Evolutionary conservation across 352 stramenopile genomes (phyloP), one percentile per base, ranked within the genome.

Genomic region (Phytophthora megakarya): DNA sequence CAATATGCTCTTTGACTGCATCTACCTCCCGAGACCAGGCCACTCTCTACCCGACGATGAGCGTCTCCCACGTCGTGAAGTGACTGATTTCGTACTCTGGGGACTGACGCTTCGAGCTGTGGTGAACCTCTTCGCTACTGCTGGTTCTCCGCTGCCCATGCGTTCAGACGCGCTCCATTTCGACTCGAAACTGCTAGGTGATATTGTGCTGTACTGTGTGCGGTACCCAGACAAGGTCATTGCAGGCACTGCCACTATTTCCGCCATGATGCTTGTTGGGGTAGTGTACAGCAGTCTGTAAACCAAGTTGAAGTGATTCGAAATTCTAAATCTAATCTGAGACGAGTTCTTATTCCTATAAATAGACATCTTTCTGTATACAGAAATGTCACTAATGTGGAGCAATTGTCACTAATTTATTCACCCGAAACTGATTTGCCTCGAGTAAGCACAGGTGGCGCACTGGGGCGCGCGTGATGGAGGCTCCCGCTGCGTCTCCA

Each of bases 61-160:
- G 10, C 42, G 46, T 25, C 46, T 70, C 1, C 46, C 75, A 23
- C 58, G 52, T 52, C 83, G 86, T 44, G 59, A 77, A 18, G 61
- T 70, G 26, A 56, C 89, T 28, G 84, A 95, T 63, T 95, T 93
- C 54, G 79, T 95, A 26, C 64, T 95, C n/a, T 95, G 86, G 86
- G 86, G 86, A 0, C 67, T 95, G 45, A 95, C 86, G 26, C 75
- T 93, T 35, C 80, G 78, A 50, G 89, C 89, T 47, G 71, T 93
- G 40, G 63, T 75, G 22, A 67, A 86, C 16, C 43, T 95, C 12
- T 82, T 90, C 43, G 8, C 45, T 6, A 51, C 72, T 15, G 80
- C 70, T 6, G 72, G 68, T 7, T 66, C 15, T 22, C 76, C 80
- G 26, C 47, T 91, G 56, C 78, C 80, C 12, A 80, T 90, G 68